Percentiles rank a stretch among this genome's conserved stretches.
Evolutionary conservation across 176 grass and related monocot genomes (phyloP).

Genomic region (Zizania latifolia): DNA sequence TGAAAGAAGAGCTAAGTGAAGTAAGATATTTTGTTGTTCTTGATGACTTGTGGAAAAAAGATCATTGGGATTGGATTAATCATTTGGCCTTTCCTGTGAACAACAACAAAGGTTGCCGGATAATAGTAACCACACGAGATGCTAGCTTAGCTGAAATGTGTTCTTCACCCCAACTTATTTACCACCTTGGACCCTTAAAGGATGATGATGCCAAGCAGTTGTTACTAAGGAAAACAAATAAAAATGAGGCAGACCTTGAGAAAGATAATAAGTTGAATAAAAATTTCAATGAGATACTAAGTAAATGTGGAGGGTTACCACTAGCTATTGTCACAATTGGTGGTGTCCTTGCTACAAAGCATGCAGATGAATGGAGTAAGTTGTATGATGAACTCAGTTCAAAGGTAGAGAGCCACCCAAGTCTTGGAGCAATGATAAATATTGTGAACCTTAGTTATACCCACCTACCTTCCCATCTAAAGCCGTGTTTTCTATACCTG

Average conservation of each 20-base stretch:
- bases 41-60: background rate
- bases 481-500: slow-evolving; percentile 24
- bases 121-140: slow-evolving; percentile 26
- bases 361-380: background rate
- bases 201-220: background rate
- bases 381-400: background rate
- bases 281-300: background rate
- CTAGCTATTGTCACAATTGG: slow-evolving; percentile 22
- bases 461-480: slow-evolving; percentile 22
- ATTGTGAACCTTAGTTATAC: background rate
- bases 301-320: slow-evolving; percentile 10
- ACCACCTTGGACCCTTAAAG: slow-evolving; percentile 4
- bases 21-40: background rate
- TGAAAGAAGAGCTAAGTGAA: background rate
- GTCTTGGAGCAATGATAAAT: background rate
- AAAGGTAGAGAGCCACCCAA: background rate
- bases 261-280: background rate
- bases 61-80: background rate
- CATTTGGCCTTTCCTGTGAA: background rate
- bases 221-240: slow-evolving; percentile 18
- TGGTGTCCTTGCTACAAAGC: background rate
- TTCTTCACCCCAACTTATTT: background rate
- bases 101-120: background rate
- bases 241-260: background rate
- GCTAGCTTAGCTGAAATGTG: background rate